A percentile compares a stretch with the other conserved stretches of the same genome.
These are phyloP conservation scores for Annona squamosa DNA, from an alignment of 164 flowering plant species.

Conservation along the genomic window DNA sequence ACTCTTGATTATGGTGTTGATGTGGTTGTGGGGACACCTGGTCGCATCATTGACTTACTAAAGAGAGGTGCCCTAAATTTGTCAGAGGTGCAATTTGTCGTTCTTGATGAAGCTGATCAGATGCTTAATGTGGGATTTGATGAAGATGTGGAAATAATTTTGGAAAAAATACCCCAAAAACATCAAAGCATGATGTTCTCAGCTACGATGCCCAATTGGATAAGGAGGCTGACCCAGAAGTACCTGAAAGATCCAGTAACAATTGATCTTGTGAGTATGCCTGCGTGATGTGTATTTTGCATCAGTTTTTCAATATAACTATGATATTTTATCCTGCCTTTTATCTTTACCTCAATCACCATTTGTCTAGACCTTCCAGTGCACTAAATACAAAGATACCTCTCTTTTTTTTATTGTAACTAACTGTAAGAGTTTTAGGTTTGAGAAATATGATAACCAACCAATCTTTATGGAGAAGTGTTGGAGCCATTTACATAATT, in stretches of 20 bases:
- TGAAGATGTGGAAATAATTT: constrained; percentile 58
- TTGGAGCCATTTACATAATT: too few relatives aligned
- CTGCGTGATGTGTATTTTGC: not conserved
- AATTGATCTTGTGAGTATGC: constrained; percentile 63
- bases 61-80: constrained; percentile 55
- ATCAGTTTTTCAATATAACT: not conserved
- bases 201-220: constrained; percentile 80
- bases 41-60: constrained; percentile 68
- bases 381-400: not conserved
- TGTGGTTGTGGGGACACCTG: constrained; percentile 76
- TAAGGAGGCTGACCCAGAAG: constrained; percentile 43
- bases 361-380: not conserved
- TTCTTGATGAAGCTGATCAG: constrained; percentile 85
- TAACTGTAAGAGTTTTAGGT: too few relatives aligned
- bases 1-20: constrained; percentile 70
- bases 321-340: not conserved
- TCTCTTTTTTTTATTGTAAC: too few relatives aligned
- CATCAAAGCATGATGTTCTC: constrained; percentile 80
- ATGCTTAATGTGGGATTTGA: constrained; percentile 82
- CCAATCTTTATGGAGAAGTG: too few relatives aligned
- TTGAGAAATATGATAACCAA: too few relatives aligned
- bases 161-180: constrained; percentile 46
- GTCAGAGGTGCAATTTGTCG: constrained; percentile 61
- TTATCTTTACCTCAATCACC: not conserved
- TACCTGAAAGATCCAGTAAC: constrained; percentile 50